Base-by-base conservation (phyloP, 2,329 filamentous ascomycete genomes). In the Hypocreales sp. region DNA sequence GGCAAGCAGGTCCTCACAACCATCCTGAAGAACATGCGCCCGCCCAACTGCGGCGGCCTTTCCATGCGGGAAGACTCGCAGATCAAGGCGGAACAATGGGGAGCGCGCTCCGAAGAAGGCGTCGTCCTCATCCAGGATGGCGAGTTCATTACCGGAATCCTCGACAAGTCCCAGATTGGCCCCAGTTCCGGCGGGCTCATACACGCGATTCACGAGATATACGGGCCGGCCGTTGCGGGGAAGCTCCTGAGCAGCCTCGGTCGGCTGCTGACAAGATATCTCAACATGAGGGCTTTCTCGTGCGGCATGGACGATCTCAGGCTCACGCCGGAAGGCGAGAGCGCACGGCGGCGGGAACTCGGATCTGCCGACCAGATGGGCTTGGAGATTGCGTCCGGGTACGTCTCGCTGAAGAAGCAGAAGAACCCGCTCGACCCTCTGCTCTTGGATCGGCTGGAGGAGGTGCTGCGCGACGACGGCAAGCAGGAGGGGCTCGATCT, bases 261-360 rank as follows among this genome's bases (percentile, higher is more conserved):
- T 29, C 74, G 90, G 31, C 64, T 98, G 15, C 58, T 98, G 36
- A 98, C 90, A 0, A 79, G 86, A 43, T 78, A 86, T 37, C 64
- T 95, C 34, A 81, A 90, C 46, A 92, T 94, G 75, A 71, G 86
- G 27, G 90, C 87, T 2, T 95, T 95, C 50, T 90, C 82, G 37
- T 98, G 90, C 51, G 92, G 92, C 48, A 93, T 98, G 54, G 87
- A 98, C 44, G 92, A 98, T 61, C 63, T 98, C 32, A 72, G 79
- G 31, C 69, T 98, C 27, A 95, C 87, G 1, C 61, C 68, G 2
- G 61, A 79, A 35, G 87, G 90, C 28, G 84, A 98, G 46, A 58
- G 59, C 30, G 61, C 65, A 28, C 74, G 90, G 22, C 69, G 67
- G 38, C 60, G 79, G 37, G 72, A 75, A 35, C 59, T 98, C 9